Evolutionary conservation across 352 stramenopile species (phyloP).

Genomic region (Phytophthora vignae): DNA sequence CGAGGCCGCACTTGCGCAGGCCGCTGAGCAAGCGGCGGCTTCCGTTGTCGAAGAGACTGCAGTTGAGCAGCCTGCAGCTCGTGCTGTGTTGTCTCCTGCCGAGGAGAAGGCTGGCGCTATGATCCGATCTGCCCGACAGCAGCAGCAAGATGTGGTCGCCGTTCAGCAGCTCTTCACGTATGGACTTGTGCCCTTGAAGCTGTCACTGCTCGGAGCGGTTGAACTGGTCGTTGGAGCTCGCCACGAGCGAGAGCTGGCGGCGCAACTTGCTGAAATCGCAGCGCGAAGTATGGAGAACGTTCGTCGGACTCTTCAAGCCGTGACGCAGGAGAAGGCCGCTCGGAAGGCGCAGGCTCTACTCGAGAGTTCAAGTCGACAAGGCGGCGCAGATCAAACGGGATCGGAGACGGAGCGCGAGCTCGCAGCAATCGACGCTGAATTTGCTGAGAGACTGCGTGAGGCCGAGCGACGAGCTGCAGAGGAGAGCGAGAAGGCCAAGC

Average conservation of each 20-base stretch:
- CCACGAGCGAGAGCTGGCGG: constrained; percentile 58
- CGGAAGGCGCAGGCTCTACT: constrained; percentile 50
- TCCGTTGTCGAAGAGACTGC: constrained; percentile 5
- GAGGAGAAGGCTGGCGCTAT: constrained; percentile 25
- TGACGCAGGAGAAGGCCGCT: constrained; percentile 63
- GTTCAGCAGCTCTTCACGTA: constrained; percentile 70
- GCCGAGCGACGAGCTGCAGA: constrained; percentile 40
- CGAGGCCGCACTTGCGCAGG: constrained; percentile 34
- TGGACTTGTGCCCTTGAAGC: constrained; percentile 53
- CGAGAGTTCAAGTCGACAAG: constrained; percentile 3
- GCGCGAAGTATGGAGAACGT: constrained; percentile 32
- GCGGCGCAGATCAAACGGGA: neutral
- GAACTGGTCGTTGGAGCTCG: constrained; percentile 63
- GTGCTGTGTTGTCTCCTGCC: constrained; percentile 14
- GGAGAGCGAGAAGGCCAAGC: constrained; percentile 40
- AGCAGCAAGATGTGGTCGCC: constrained; percentile 53
- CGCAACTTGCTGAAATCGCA: constrained; percentile 45
- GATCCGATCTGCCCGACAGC: constrained; percentile 34
- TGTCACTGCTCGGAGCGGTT: constrained; percentile 62
- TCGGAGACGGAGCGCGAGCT: constrained; percentile 33
- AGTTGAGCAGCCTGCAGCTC: neutral
- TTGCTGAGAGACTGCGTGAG: constrained; percentile 46
- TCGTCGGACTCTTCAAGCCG: constrained; percentile 36
- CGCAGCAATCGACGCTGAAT: constrained; percentile 50
- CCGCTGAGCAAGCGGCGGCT: constrained; percentile 14